These are phyloP conservation scores for Candida xiaguanensis DNA, from an alignment of 805 yeast genomes.

Conservation along the genomic window DNA sequence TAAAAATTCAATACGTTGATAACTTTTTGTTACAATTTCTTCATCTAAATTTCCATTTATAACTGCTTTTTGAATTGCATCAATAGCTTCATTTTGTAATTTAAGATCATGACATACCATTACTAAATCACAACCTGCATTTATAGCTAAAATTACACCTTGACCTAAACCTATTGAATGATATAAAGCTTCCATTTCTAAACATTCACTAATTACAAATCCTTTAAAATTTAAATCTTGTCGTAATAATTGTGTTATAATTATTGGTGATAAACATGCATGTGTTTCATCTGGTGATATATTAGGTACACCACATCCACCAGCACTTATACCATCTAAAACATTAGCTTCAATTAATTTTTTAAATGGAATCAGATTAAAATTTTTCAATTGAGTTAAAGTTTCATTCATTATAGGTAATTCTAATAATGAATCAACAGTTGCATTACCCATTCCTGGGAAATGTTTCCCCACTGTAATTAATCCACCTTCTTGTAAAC, in stretches of 20 bases:
- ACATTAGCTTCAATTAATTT: slow-evolving; percentile 41
- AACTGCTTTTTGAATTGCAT: slow-evolving; percentile 35
- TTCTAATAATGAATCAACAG: slow-evolving; percentile 54
- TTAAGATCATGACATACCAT: slow-evolving; percentile 56
- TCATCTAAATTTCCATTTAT: slow-evolving; percentile 42
- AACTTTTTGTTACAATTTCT: slow-evolving; percentile 35
- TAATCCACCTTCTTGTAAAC: slow-evolving; percentile 52
- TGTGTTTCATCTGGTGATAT: slow-evolving; percentile 58
- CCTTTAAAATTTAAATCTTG: slow-evolving; percentile 52
- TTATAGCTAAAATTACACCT: slow-evolving; percentile 58
- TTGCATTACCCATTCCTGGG: slow-evolving; percentile 64
- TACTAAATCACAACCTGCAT: slow-evolving; percentile 62
- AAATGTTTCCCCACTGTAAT: slow-evolving; percentile 59
- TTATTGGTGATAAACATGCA: slow-evolving; percentile 56
- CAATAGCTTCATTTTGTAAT: slow-evolving; percentile 55
- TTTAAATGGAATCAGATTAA: slow-evolving; percentile 50
- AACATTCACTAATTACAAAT: slow-evolving; percentile 55
- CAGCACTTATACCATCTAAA: slow-evolving; percentile 55
- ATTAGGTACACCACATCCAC: slow-evolving; percentile 64
- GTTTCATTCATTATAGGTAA: slow-evolving; percentile 58
- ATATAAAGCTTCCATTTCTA: slow-evolving; percentile 60
- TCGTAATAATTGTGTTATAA: slow-evolving; percentile 48
- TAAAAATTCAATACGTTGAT: slow-evolving; percentile 41
- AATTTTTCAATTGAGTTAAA: slow-evolving; percentile 47
- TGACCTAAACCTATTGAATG: slow-evolving; percentile 66